Evolutionary conservation across 805 yeast genomes (phyloP).

Genomic region (Metschnikowia lochheadii): DNA sequence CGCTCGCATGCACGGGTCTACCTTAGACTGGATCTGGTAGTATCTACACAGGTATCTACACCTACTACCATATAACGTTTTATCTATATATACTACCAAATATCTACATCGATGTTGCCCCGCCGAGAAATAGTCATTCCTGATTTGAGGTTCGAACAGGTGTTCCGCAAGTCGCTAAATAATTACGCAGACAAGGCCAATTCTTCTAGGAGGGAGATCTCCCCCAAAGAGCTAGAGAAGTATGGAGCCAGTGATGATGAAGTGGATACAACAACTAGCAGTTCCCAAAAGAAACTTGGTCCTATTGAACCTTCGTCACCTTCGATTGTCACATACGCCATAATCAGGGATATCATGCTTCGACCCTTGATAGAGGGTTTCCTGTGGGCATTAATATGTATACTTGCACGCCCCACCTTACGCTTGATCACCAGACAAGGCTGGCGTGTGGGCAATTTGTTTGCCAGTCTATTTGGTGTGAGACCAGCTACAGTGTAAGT

Average conservation of each 20-base stretch:
- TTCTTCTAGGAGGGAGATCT: conserved; percentile 9
- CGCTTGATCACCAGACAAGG: conserved; percentile 13
- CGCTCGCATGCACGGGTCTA: conserved; percentile 4
- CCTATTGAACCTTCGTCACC: conserved; percentile 43
- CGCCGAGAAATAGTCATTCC: conserved; percentile 36
- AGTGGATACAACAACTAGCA: too few species aligned
- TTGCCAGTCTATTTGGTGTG: conserved; percentile 10
- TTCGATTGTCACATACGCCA: conserved; percentile 42
- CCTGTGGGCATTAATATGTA: conserved; percentile 26
- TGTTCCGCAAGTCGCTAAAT: conserved; percentile 41
- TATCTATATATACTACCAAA: too few species aligned
- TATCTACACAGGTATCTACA: too few species aligned
- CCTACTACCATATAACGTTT: too few species aligned
- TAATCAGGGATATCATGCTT: conserved; percentile 47
- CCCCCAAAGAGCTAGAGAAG: conserved; percentile 20
- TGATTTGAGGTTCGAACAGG: conserved; percentile 63
- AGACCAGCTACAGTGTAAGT: neutral
- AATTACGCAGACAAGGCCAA: conserved; percentile 25
- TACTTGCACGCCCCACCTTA: conserved; percentile 13
- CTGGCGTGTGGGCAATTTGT: conserved; percentile 8
- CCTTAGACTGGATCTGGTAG: too few species aligned
- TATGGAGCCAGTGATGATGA: neutral
- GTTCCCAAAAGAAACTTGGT: conserved; percentile 7
- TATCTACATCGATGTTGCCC: neutral
- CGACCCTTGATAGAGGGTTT: conserved; percentile 56